A percentile compares a stretch with the other conserved stretches of the same genome.
phyloP scores from a whole-genome alignment of 2,329 filamentous ascomycete species.

The Lojkania enalia region DNA sequence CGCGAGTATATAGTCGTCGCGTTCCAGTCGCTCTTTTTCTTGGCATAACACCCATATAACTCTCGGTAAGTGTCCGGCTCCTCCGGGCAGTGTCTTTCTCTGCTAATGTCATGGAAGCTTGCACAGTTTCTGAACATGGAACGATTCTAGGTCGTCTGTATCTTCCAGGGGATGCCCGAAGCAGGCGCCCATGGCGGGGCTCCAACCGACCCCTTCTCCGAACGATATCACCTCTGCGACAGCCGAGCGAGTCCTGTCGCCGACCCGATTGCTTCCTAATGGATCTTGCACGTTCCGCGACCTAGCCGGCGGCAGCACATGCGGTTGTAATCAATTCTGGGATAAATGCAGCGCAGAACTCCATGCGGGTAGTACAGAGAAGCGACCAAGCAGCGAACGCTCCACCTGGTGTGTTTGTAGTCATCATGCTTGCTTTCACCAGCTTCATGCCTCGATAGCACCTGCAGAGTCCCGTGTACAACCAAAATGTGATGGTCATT shows the following conservation, averaged over 20 bases:
- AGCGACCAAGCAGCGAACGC: slow-evolving; percentile 31
- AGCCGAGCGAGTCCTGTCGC: slow-evolving; percentile 18
- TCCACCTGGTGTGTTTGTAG: slow-evolving; percentile 57
- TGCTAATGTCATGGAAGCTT: slow-evolving; percentile 33
- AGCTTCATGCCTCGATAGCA: slow-evolving; percentile 28
- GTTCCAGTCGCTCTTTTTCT: slow-evolving; percentile 15
- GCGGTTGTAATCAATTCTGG: slow-evolving; percentile 60
- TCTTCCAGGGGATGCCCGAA: slow-evolving; percentile 38
- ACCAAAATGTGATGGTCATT: slow-evolving; percentile 19
- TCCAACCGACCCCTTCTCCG: slow-evolving; percentile 28
- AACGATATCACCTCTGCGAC: slow-evolving; percentile 20
- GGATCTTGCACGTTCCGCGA: slow-evolving; percentile 59
- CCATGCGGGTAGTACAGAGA: slow-evolving; percentile 31
- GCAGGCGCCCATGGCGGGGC: slow-evolving; percentile 42
- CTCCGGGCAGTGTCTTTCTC: slow-evolving; percentile 16
- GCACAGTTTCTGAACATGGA: slow-evolving; percentile 31
- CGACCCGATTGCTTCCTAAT: slow-evolving; percentile 48
- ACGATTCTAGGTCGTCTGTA: slow-evolving; percentile 30
- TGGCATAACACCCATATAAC: slow-evolving; percentile 23
- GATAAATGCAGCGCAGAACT: slow-evolving; percentile 39
- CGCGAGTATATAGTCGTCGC: slow-evolving; percentile 24
- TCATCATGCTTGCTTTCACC: slow-evolving; percentile 62
- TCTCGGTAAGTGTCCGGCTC: slow-evolving; percentile 37
- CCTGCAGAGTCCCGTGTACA: slow-evolving; percentile 10
- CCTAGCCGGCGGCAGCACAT: slow-evolving; percentile 47